Conservation (phyloP, 768 basidiomycete genomes). For the Calocybe cyanea region DNA sequence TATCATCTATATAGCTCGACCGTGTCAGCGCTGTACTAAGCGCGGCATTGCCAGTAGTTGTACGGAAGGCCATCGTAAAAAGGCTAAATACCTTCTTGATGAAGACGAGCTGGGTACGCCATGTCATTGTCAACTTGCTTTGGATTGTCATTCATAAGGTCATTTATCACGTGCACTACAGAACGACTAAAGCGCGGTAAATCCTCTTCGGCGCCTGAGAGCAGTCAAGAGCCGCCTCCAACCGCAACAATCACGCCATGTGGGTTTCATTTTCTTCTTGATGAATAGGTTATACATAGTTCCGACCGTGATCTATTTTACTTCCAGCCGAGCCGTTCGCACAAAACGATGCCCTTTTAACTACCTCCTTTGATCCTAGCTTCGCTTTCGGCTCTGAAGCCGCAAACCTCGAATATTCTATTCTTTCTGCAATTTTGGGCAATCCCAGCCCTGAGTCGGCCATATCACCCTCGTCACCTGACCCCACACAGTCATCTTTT, state of each 20-base stretch:
- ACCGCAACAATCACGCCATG: slow-evolving; percentile 27
- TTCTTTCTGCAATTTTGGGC: slow-evolving; percentile 87
- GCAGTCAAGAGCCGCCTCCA: slow-evolving; percentile 29
- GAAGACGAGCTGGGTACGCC: slow-evolving; percentile 84
- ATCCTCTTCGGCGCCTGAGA: slow-evolving; percentile 33
- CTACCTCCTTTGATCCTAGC: slow-evolving; percentile 56
- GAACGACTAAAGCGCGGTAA: slow-evolving; percentile 49
- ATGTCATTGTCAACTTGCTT: slow-evolving; percentile 13
- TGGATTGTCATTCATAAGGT: slow-evolving; percentile 19
- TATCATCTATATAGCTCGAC: slow-evolving; percentile 61
- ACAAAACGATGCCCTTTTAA: slow-evolving; percentile 58
- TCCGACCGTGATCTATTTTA: slow-evolving; percentile 12
- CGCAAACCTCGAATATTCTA: slow-evolving; percentile 92
- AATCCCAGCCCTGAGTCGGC: slow-evolving; percentile 58
- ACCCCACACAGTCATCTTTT: slow-evolving; percentile 28
- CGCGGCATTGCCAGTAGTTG: slow-evolving; percentile 87
- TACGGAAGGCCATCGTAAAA: slow-evolving; percentile 93
- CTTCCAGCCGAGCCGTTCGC: slow-evolving; percentile 46
- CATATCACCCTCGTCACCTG: slow-evolving; percentile 38
- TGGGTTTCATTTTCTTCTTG: slow-evolving; percentile 20
- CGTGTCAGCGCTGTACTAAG: slow-evolving; percentile 94
- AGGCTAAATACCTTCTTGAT: slow-evolving; percentile 95
- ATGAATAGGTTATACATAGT: not conserved
- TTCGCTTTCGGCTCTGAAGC: slow-evolving; percentile 82
- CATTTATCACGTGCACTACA: slow-evolving; percentile 37